A percentile compares a stretch with the other conserved stretches of the same genome.
These are phyloP conservation scores for Discostella stelligeroides DNA, from an alignment of 108 stramenopile genomes.

Conservation along the genomic window DNA sequence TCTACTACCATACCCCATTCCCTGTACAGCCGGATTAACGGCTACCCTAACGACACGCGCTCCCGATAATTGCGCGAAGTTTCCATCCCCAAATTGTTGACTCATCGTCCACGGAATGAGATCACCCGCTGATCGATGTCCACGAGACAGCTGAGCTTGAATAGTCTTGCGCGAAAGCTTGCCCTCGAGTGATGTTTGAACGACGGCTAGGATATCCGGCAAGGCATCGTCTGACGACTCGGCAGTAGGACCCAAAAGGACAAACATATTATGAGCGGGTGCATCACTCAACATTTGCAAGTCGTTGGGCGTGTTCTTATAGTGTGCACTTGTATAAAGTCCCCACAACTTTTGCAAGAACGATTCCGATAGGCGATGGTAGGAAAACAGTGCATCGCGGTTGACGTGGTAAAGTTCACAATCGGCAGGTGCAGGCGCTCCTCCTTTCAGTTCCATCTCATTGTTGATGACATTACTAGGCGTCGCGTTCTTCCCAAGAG, in stretches of 20 bases:
- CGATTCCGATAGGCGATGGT: conserved; percentile 97
- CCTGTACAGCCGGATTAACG: conserved; percentile 95
- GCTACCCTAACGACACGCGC: conserved; percentile 97
- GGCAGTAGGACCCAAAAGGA: conserved; percentile 93
- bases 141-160: conserved; percentile 90
- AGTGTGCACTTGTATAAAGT: conserved; percentile 98
- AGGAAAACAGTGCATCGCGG: conserved; percentile 97
- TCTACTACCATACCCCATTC: conserved; percentile 96
- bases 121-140: conserved; percentile 96
- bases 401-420: conserved; percentile 98
- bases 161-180: conserved; percentile 91
- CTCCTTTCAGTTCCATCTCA: conserved; percentile 65
- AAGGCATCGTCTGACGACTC: conserved; percentile 68
- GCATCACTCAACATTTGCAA: conserved; percentile 98
- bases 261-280: conserved; percentile 97
- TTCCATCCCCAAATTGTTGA: conserved; percentile 98
- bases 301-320: conserved; percentile 99
- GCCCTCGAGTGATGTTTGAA: conserved; percentile 96
- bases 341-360: conserved; percentile 97
- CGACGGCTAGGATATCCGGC: conserved; percentile 84
- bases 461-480: conserved; percentile 3
- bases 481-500: conserved; percentile 21
- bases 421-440: conserved; percentile 91
- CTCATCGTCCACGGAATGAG: conserved; percentile 99
- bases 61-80: conserved; percentile 94